phyloP scores from a whole-genome alignment of 1,284 basidiomycete species.

The Anthracocystis setariae region DNA sequence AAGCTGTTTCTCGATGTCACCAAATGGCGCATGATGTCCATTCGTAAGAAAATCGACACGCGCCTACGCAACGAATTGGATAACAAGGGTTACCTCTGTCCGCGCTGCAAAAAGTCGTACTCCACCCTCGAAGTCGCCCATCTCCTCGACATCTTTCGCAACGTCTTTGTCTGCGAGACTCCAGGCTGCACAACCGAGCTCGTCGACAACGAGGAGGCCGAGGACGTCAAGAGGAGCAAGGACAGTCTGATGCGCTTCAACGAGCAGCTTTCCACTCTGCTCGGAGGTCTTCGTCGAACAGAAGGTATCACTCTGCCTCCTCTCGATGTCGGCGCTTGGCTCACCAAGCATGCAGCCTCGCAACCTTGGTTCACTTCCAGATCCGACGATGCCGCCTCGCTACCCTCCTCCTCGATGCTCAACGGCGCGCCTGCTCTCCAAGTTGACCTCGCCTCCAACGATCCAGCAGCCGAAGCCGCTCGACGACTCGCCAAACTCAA shows the following conservation, averaged over 20 bases:
- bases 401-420: conserved; percentile 31
- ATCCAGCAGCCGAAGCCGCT: conserved; percentile 62
- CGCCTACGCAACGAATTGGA: conserved; percentile 73
- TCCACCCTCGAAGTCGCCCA: conserved; percentile 86
- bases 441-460: conserved; percentile 61
- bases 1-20: conserved; percentile 94
- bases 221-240: conserved; percentile 82
- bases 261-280: conserved; percentile 85
- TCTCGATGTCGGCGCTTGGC: conserved; percentile 75
- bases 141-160: conserved; percentile 75
- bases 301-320: conserved; percentile 78
- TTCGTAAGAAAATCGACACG: conserved; percentile 84
- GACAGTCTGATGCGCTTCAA: conserved; percentile 97
- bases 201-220: conserved; percentile 89
- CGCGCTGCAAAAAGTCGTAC: conserved; percentile 85
- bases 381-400: conserved; percentile 20
- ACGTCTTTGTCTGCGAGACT: conserved; percentile 63
- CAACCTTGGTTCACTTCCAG: conserved; percentile 52
- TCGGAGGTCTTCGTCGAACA: conserved; percentile 85
- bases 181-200: conserved; percentile 75
- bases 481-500: conserved; percentile 69
- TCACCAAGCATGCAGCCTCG: conserved; percentile 56
- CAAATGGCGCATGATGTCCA: conserved; percentile 96
- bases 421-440: conserved; percentile 45
- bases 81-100: conserved; percentile 94